Conservation (phyloP, 1,139 yeast genomes). For the Kodamaea suecica region DNA sequence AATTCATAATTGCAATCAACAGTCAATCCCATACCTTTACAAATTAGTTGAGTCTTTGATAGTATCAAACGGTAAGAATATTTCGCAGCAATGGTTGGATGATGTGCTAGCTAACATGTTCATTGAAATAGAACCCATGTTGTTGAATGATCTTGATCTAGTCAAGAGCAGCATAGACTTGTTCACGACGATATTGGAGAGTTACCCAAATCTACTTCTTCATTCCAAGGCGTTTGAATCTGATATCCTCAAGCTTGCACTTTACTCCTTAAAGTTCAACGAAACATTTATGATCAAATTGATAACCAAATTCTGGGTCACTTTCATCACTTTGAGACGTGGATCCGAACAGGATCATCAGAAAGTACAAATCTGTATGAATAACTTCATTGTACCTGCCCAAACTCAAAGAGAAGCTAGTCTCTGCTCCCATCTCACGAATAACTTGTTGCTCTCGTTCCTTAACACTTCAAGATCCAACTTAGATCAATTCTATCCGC, state of each 20-base stretch:
- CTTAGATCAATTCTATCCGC: conserved; percentile 53
- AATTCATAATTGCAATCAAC: conserved; percentile 23
- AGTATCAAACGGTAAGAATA: conserved; percentile 27
- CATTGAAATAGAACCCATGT: conserved; percentile 27
- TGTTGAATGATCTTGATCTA: conserved; percentile 53
- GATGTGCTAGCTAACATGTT: conserved; percentile 30
- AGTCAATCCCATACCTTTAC: conserved; percentile 40
- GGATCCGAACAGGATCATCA: conserved; percentile 51
- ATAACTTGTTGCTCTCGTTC: conserved; percentile 34
- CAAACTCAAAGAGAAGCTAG: conserved; percentile 7
- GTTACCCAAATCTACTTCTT: conserved; percentile 49
- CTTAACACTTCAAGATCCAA: conserved; percentile 57
- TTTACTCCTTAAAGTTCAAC: conserved; percentile 47
- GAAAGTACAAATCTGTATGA: conserved; percentile 29
- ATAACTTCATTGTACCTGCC: too few relatives aligned
- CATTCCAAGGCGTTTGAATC: conserved; percentile 31
- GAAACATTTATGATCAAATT: conserved; percentile 69
- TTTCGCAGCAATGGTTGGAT: conserved; percentile 29
- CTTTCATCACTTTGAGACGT: conserved; percentile 49
- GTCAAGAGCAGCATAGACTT: conserved; percentile 44
- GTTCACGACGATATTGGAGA: conserved; percentile 46
- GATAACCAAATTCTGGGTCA: conserved; percentile 63
- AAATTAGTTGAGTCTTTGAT: conserved; percentile 42
- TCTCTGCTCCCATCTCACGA: conserved; percentile 36
- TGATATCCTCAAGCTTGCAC: conserved; percentile 38